phyloP scores from a whole-genome alignment of 2,329 filamentous ascomycete genomes.

The Neonectria coccinea region DNA sequence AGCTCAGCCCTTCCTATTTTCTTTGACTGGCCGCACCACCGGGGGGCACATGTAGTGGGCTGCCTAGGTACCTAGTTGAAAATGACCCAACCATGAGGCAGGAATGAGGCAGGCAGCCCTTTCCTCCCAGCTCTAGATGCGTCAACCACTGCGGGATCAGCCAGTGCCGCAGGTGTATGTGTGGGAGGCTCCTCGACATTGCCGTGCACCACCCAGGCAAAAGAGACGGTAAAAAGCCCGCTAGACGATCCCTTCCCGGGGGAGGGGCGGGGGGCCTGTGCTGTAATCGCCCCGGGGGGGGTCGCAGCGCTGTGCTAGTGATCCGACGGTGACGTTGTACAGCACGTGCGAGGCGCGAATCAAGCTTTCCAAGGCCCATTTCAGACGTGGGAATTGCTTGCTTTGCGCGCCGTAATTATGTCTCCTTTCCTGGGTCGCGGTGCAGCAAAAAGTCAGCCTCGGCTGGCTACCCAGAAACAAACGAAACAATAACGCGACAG shows the following conservation, averaged over 20 bases:
- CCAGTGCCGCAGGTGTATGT: neutral
- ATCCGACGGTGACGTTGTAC: neutral
- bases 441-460: neutral
- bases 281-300: too few species aligned
- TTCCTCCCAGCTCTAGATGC: neutral
- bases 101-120: neutral
- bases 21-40: neutral
- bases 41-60: too few species aligned
- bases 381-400: neutral
- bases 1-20: neutral
- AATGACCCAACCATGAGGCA: neutral
- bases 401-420: neutral
- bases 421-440: neutral
- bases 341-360: conserved; percentile 8
- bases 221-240: too few species aligned
- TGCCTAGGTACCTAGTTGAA: neutral
- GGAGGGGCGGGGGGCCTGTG: too few species aligned
- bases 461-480: neutral
- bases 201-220: neutral
- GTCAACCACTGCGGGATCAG: neutral
- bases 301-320: neutral
- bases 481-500: neutral
- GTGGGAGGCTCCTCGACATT: neutral
- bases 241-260: neutral
- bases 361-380: conserved; percentile 1